phyloP scores from a whole-genome alignment of 148 eudicot species.

The Chenopodium suecicum region DNA sequence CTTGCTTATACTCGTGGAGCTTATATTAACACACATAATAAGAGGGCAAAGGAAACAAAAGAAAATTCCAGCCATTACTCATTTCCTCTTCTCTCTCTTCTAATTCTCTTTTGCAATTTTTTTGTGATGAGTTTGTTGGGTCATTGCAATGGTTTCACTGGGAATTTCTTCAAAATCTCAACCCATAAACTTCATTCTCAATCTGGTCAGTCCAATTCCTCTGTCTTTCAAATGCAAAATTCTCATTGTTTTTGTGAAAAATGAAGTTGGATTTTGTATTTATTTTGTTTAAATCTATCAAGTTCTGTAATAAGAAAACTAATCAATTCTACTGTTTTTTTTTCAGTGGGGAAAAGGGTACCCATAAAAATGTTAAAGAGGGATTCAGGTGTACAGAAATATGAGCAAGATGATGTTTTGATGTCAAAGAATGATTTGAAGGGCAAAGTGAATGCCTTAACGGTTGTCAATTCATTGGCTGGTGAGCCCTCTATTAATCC shows the following conservation, averaged over 20 bases:
- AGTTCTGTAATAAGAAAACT: not conserved
- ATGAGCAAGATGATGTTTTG: conserved; percentile 9
- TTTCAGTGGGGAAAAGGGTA: conserved; percentile 15
- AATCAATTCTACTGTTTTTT: not conserved
- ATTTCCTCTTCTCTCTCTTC: not conserved
- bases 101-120: not conserved
- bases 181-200: conserved; percentile 7
- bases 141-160: conserved; percentile 16
- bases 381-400: conserved; percentile 13
- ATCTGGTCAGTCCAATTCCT: conserved; percentile 18
- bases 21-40: not conserved
- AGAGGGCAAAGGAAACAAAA: not conserved
- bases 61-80: not conserved
- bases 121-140: conserved; percentile 22
- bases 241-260: too few relatives aligned
- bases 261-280: not conserved
- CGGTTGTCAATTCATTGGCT: conserved; percentile 26
- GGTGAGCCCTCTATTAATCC: conserved; percentile 14
- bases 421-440: conserved; percentile 23
- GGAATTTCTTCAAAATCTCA: conserved; percentile 12
- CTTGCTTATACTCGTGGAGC: not conserved
- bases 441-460: conserved; percentile 16
- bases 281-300: not conserved
- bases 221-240: not conserved
- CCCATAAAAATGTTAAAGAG: conserved; percentile 14